phyloP scores from a whole-genome alignment of 1,139 yeast genomes.

The Magnusiomyces clavatus region DNA sequence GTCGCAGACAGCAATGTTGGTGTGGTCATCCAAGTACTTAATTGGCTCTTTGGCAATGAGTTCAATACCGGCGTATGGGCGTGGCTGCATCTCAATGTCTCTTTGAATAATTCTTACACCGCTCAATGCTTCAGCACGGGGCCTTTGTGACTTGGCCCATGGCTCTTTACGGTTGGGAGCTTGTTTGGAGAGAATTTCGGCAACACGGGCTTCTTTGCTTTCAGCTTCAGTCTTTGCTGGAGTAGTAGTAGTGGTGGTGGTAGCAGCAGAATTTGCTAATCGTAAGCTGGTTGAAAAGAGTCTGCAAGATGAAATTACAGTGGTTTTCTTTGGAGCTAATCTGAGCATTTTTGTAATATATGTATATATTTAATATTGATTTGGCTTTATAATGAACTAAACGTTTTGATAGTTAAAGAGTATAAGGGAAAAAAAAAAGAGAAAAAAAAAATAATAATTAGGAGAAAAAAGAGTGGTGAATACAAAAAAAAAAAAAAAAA shows the following conservation, averaged over 20 bases:
- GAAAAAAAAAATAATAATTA: not conserved
- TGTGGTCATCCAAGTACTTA: slow-evolving; percentile 44
- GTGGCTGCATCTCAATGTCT: slow-evolving; percentile 61
- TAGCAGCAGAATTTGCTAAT: not conserved
- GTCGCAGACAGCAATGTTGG: slow-evolving; percentile 70
- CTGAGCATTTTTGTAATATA: slow-evolving; percentile 10
- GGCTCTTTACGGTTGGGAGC: slow-evolving; percentile 67
- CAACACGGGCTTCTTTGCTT: slow-evolving; percentile 8
- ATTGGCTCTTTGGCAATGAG: slow-evolving; percentile 71
- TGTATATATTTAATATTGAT: not conserved
- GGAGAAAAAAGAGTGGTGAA: not conserved
- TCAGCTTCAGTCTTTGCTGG: slow-evolving; percentile 10
- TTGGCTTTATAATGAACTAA: not conserved
- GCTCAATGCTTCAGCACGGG: slow-evolving; percentile 51
- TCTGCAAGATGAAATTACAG: slow-evolving; percentile 4
- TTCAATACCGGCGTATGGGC: slow-evolving; percentile 79
- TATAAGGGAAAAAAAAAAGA: not conserved
- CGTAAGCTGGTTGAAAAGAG: slow-evolving; percentile 7
- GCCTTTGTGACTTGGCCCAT: slow-evolving; percentile 67
- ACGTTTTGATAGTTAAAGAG: not conserved
- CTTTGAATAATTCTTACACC: slow-evolving; percentile 69
- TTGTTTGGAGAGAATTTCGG: slow-evolving; percentile 35
- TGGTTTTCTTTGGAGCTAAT: slow-evolving; percentile 9
- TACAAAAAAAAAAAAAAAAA: not conserved
- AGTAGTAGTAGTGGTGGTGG: no score